phyloP scores from a whole-genome alignment of 2,329 filamentous ascomycete species.

The Exophiala phaeomuriformis region DNA sequence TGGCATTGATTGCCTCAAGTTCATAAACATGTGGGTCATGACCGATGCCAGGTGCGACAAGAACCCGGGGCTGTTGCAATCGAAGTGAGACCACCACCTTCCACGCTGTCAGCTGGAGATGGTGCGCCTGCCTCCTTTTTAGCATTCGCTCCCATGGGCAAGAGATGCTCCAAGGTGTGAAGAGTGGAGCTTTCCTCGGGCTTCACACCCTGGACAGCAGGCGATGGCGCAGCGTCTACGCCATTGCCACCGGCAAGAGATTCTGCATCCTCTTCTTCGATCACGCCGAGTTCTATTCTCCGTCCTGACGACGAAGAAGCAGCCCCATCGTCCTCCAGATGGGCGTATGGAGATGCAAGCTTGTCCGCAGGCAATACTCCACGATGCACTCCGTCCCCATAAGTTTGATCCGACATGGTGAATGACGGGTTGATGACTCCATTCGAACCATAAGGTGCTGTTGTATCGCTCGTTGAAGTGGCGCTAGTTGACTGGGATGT shows the following conservation, averaged over 20 bases:
- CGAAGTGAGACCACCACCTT: background rate
- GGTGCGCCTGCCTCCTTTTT: background rate
- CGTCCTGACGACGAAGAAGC: background rate
- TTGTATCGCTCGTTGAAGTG: background rate
- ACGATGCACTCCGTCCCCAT: background rate
- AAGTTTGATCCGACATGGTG: too few species aligned
- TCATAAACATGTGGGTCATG: slow-evolving; percentile 1
- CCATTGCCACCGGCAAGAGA: background rate
- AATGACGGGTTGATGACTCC: background rate
- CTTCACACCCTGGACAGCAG: background rate
- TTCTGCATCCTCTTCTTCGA: background rate
- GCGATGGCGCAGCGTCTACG: background rate
- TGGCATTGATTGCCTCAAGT: background rate
- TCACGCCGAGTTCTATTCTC: background rate
- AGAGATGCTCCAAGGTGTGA: background rate
- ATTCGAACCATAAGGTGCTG: background rate
- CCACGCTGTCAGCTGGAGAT: background rate
- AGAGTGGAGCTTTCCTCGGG: background rate
- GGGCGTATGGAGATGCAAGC: background rate
- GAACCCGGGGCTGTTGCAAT: background rate
- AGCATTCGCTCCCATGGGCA: background rate
- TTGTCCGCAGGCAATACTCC: background rate
- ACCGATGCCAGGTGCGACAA: slow-evolving; percentile 4
- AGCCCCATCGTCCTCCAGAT: background rate
- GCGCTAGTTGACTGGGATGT: background rate